A percentile compares a stretch with the other conserved stretches of the same genome.
phyloP scores from a whole-genome alignment of 2,329 filamentous ascomycete species.

The Lachnellula subtilissima region DNA sequence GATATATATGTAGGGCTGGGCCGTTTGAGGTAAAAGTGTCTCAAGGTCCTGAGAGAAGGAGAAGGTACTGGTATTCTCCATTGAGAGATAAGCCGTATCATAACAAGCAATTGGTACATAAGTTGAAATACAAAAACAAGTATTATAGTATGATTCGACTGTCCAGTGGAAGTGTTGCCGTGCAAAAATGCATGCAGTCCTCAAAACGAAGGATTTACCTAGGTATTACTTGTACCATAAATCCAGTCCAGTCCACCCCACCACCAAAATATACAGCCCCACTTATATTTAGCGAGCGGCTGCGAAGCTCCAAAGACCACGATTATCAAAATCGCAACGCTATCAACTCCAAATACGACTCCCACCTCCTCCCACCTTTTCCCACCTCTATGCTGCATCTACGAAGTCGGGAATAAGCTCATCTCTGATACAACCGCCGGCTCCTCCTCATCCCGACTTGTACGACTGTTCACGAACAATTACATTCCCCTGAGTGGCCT shows the following conservation, averaged over 20 bases:
- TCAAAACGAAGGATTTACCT: too few relatives aligned
- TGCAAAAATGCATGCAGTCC: too few relatives aligned
- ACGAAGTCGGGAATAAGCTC: background rate
- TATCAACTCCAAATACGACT: background rate
- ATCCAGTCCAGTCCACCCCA: background rate
- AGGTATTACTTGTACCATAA: too few relatives aligned
- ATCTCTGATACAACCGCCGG: background rate
- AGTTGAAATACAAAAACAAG: too few relatives aligned
- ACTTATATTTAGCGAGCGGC: slow-evolving; percentile 4
- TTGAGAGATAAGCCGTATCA: too few relatives aligned
- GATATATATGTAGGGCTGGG: too few relatives aligned
- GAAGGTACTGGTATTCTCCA: too few relatives aligned
- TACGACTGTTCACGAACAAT: background rate
- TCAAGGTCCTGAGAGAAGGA: too few relatives aligned
- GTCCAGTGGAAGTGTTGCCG: too few relatives aligned
- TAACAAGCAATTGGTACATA: too few relatives aligned
- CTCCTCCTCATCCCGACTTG: background rate
- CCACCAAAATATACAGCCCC: background rate
- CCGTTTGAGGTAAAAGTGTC: too few relatives aligned
- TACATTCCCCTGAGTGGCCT: slow-evolving; percentile 3
- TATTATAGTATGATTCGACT: too few relatives aligned
- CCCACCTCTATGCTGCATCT: background rate
- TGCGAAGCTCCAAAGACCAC: slow-evolving; percentile 20
- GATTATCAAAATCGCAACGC: slow-evolving; percentile 15
- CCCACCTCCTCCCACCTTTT: background rate